phyloP scores from a whole-genome alignment of 345 rosid genomes.

The Orychophragmus violaceus region DNA sequence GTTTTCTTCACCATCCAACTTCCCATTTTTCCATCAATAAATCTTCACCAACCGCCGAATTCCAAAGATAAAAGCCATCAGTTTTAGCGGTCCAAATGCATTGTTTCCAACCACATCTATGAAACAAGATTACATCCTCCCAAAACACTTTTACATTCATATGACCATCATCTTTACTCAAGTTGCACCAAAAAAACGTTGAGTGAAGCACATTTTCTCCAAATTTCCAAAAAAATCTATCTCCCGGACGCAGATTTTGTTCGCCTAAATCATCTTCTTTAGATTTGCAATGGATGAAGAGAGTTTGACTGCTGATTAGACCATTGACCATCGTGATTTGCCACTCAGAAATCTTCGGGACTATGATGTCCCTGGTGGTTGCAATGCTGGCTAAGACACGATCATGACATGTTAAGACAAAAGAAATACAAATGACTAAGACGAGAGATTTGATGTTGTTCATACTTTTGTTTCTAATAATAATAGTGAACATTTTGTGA shows the following conservation, averaged over 20 bases:
- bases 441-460: neutral
- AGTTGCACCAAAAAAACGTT: constrained; percentile 39
- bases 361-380: neutral
- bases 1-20: constrained; percentile 14
- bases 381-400: neutral
- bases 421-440: neutral
- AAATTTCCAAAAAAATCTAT: constrained; percentile 26
- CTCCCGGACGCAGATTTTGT: neutral
- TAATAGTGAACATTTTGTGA: neutral
- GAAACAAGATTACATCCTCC: constrained; percentile 25
- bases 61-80: constrained; percentile 33
- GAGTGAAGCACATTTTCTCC: constrained; percentile 10
- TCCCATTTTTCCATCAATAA: constrained; percentile 11
- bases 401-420: neutral
- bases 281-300: constrained; percentile 33
- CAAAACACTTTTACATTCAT: constrained; percentile 26
- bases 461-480: neutral
- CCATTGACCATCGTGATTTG: constrained; percentile 24
- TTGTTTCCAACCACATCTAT: constrained; percentile 29
- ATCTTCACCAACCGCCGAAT: neutral
- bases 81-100: constrained; percentile 35
- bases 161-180: constrained; percentile 19
- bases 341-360: constrained; percentile 15
- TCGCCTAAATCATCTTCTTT: constrained; percentile 34
- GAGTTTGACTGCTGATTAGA: neutral